Evolutionary conservation across 2,329 filamentous ascomycete species (phyloP).

Genomic region (Rhynchosporium agropyri): DNA sequence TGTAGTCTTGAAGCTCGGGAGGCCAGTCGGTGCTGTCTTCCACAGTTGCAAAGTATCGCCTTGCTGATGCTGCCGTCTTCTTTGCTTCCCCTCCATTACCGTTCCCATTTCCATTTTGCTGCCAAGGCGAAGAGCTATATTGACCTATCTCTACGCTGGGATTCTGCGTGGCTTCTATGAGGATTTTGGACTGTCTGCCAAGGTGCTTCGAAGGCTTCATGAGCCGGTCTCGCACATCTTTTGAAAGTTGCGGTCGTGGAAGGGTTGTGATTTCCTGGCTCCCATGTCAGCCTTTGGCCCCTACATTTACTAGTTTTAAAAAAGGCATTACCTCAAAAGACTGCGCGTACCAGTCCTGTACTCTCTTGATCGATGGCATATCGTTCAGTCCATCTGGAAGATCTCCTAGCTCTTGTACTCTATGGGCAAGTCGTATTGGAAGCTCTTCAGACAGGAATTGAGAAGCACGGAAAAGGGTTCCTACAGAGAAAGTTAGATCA

Average conservation of each 20-base stretch:
- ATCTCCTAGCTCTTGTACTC: conserved; percentile 89
- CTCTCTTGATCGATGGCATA: conserved; percentile 94
- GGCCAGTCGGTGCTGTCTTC: conserved; percentile 92
- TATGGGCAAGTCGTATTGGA: conserved; percentile 92
- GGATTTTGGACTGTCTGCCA: conserved; percentile 64
- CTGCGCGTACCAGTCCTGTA: conserved; percentile 98
- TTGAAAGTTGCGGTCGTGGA: conserved; percentile 73
- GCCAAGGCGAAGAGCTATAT: conserved; percentile 63
- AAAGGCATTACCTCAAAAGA: conserved; percentile 82
- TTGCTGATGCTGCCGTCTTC: conserved; percentile 53
- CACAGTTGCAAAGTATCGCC: conserved; percentile 88
- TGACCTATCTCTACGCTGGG: conserved; percentile 86
- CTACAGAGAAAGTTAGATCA: conserved; percentile 49
- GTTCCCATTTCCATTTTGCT: conserved; percentile 46
- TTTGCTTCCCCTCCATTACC: conserved; percentile 53
- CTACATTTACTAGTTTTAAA: conserved; percentile 13
- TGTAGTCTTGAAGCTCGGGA: conserved; percentile 91
- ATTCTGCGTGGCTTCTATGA: conserved; percentile 84
- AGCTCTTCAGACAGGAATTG: conserved; percentile 98
- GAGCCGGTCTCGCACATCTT: conserved; percentile 78
- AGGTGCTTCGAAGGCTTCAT: conserved; percentile 60
- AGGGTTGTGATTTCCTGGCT: conserved; percentile 87
- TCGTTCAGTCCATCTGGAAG: conserved; percentile 95
- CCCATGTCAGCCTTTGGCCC: conserved; percentile 37
- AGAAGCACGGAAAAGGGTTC: conserved; percentile 94